Evolutionary conservation across 1,284 basidiomycete species (phyloP).

Genomic region (Cryptococcus depauperatus): DNA sequence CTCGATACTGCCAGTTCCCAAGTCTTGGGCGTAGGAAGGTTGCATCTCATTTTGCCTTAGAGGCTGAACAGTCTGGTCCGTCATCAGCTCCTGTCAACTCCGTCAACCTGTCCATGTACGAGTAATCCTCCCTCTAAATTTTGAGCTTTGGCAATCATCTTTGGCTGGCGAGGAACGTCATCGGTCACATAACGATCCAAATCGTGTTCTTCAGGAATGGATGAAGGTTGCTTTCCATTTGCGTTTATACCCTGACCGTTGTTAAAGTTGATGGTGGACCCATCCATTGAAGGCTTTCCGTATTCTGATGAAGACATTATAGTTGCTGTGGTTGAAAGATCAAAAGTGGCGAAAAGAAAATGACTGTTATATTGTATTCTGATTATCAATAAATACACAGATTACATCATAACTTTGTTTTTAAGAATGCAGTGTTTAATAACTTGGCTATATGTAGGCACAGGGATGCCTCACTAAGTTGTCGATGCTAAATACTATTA

Average conservation of each 20-base stretch:
- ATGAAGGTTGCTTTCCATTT: slow-evolving; percentile 2
- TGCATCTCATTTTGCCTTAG: slow-evolving; percentile 43
- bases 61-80: slow-evolving; percentile 40
- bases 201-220: slow-evolving; percentile 17
- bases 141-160: slow-evolving; percentile 15
- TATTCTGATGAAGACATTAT: slow-evolving; percentile 14
- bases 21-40: slow-evolving; percentile 79
- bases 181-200: slow-evolving; percentile 40
- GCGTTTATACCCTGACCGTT: slow-evolving; percentile 3
- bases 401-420: no score
- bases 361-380: no score
- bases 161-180: slow-evolving; percentile 24
- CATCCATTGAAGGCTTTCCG: slow-evolving; percentile 20
- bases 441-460: no score
- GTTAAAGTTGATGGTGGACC: slow-evolving; percentile 23
- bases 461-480: no score
- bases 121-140: slow-evolving; percentile 3
- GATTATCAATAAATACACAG: no score
- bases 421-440: no score
- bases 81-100: neutral
- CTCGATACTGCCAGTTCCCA: slow-evolving; percentile 52
- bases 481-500: no score
- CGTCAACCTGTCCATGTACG: neutral
- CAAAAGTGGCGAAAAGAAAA: neutral
- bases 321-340: slow-evolving; percentile 4